Evolutionary conservation across 2,329 filamentous ascomycete genomes (phyloP).

Genomic region (Alternaria ethzedia): DNA sequence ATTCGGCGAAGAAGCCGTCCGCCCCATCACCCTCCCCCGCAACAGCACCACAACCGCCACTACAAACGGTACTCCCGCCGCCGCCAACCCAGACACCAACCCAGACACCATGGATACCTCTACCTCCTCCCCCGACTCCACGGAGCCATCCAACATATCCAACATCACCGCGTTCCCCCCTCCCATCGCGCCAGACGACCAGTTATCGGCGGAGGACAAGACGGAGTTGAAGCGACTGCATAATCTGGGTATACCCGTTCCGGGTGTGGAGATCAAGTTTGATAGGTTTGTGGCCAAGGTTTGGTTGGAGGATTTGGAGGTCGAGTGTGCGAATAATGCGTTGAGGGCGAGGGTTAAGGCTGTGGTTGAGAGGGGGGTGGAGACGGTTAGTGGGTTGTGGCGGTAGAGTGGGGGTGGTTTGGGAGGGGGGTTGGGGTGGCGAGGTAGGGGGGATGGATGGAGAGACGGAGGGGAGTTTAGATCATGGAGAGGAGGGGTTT

Average conservation of each 20-base stretch:
- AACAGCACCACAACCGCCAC: slow-evolving; percentile 49
- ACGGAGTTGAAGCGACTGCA: slow-evolving; percentile 78
- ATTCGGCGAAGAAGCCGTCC: slow-evolving; percentile 83
- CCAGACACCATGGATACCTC: background rate
- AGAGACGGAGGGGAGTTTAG: background rate
- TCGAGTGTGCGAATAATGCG: slow-evolving; percentile 81
- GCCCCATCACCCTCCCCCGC: slow-evolving; percentile 73
- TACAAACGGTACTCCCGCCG: slow-evolving; percentile 6
- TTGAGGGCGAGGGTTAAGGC: slow-evolving; percentile 84
- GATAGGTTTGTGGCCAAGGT: slow-evolving; percentile 87
- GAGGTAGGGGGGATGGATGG: background rate
- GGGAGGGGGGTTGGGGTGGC: slow-evolving; percentile 42
- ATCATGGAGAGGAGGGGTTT: background rate
- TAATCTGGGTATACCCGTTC: slow-evolving; percentile 85
- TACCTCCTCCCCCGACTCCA: slow-evolving; percentile 1
- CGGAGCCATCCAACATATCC: slow-evolving; percentile 6
- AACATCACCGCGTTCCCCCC: slow-evolving; percentile 10
- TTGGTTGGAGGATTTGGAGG: slow-evolving; percentile 90
- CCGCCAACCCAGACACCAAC: background rate
- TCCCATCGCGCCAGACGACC: background rate
- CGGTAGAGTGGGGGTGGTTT: background rate
- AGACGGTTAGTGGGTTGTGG: slow-evolving; percentile 67
- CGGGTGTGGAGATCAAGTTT: slow-evolving; percentile 83
- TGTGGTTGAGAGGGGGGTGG: slow-evolving; percentile 87
- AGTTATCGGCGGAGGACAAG: slow-evolving; percentile 30